phyloP scores from a whole-genome alignment of 108 stramenopile genomes.

The Chaetoceros tenuissimus region DNA sequence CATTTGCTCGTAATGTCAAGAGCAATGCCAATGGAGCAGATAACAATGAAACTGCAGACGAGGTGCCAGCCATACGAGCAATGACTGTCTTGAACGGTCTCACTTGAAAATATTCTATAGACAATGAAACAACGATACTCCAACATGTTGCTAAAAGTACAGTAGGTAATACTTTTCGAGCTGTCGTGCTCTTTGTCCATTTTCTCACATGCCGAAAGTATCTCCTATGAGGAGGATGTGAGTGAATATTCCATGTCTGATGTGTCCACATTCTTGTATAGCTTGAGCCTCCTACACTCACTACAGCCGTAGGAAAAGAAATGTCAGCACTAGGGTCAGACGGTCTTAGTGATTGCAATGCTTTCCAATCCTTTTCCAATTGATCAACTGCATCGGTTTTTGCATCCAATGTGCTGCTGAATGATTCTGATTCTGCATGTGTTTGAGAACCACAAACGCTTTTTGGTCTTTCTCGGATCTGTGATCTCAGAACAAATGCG shows the following conservation, averaged over 20 bases:
- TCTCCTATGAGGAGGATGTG: conserved; percentile 18
- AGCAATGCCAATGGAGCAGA: conserved; percentile 25
- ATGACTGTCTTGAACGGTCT: conserved; percentile 1
- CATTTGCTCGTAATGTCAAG: conserved; percentile 25
- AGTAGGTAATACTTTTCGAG: conserved; percentile 19
- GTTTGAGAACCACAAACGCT: too few species aligned
- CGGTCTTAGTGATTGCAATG: too few species aligned
- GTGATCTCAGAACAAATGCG: too few species aligned
- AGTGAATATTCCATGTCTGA: conserved; percentile 19
- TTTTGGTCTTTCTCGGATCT: too few species aligned
- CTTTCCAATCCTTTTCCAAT: too few species aligned
- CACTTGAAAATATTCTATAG: too few species aligned
- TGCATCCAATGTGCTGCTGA: too few species aligned
- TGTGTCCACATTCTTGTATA: conserved; percentile 27
- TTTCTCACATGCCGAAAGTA: conserved; percentile 18
- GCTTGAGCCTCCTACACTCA: conserved; percentile 19
- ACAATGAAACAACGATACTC: conserved; percentile 5
- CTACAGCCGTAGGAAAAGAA: conserved; percentile 5
- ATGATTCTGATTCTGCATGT: too few species aligned
- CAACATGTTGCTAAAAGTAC: conserved; percentile 18
- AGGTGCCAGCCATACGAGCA: conserved; percentile 1
- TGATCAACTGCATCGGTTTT: too few species aligned
- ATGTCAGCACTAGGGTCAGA: conserved; percentile 7
- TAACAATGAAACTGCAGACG: conserved; percentile 9
- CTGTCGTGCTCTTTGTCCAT: conserved; percentile 22